Base-by-base conservation (phyloP, 1,284 basidiomycete genomes). In the Acaromyces ingoldii region DNA sequence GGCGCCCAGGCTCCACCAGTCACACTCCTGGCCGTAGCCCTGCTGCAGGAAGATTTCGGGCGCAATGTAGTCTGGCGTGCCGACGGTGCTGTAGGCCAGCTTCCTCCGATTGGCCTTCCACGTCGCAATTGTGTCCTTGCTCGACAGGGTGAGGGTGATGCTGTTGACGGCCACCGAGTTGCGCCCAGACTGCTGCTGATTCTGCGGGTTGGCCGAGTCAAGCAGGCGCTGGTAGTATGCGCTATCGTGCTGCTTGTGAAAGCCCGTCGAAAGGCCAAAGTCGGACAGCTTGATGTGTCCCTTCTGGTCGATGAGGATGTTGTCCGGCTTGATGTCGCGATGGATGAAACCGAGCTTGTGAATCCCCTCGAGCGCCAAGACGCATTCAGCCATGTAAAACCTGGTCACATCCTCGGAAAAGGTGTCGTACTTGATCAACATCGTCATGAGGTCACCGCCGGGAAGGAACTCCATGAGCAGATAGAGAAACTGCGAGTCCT, bases 371-470 rank as follows among this genome's bases (percentile, higher is more conserved):
- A 98, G 92, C 19, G 93, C 93, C 29, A 98, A 81, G 51, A 97
- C 91, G 76, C 91, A 96, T 78, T 98, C 93, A 37, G 93, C 93
- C 84, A 98, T 96, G 78, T 98, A 98, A 79, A 98, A 98, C 52
- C 95, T 85, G 29, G 91, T 95, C 33, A 98, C 93, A 74, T 98
- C 93, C 77, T 98, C 93, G 7, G 89, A 91, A 78, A 98, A 98
- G 1, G 93, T 90, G 76, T 98, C 93, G 78, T 98, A 97, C 78
- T 97, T 97, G 86, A 98, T 98, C 62, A 98, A 81, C 93, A 97
- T 98, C 31, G 86, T 83, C 93, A 98, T 97, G 57, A 98, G 80
- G 77, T 98, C 93, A 21, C 93, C 93, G 40, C 93, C 93, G 26
- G 93, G 92, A 50, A 98, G 81, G 79, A 97, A 98, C 77, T 97